Percentiles rank a stretch among this genome's conserved stretches.
Evolutionary conservation across 192 early-diverging fungal species (phyloP).

Genomic region (Coemansia erecta): DNA sequence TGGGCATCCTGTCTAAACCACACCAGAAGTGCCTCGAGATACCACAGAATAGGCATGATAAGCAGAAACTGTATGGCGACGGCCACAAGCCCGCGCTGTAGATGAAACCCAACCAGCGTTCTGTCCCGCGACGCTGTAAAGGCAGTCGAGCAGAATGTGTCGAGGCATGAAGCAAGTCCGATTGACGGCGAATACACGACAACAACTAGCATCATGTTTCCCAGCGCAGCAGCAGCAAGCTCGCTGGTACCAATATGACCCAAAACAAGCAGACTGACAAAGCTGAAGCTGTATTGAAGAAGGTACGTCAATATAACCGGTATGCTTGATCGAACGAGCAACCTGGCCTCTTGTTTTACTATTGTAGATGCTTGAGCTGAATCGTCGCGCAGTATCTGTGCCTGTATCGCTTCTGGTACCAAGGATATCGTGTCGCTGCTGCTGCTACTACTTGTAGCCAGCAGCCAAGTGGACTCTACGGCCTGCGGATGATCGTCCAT

Average conservation of each 20-base stretch:
- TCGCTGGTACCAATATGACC: conserved; percentile 67
- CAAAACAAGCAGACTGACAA: conserved; percentile 61
- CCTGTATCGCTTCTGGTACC: no score
- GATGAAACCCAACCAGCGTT: conserved; percentile 67
- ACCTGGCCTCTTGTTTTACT: conserved; percentile 23
- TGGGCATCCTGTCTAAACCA: conserved; percentile 72
- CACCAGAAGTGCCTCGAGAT: conserved; percentile 66
- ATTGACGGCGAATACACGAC: conserved; percentile 66
- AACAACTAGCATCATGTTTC: conserved; percentile 70
- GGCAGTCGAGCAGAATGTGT: conserved; percentile 73
- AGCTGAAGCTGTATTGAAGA: conserved; percentile 64
- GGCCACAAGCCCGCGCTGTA: conserved; percentile 80
- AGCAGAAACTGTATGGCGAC: conserved; percentile 67
- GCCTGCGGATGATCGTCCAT: not conserved
- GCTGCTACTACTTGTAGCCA: not conserved
- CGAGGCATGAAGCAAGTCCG: conserved; percentile 70
- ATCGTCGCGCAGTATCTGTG: no score
- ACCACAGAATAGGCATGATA: conserved; percentile 69
- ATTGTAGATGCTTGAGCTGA: not conserved
- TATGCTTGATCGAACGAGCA: conserved; percentile 21
- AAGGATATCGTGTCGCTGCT: no score
- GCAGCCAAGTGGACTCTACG: not conserved
- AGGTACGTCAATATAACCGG: conserved; percentile 54
- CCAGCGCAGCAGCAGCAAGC: conserved; percentile 69
- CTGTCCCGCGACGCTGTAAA: conserved; percentile 67